These are phyloP conservation scores for Westerdykella aurantiaca DNA, from an alignment of 2,329 filamentous ascomycete species.

Conservation along the genomic window DNA sequence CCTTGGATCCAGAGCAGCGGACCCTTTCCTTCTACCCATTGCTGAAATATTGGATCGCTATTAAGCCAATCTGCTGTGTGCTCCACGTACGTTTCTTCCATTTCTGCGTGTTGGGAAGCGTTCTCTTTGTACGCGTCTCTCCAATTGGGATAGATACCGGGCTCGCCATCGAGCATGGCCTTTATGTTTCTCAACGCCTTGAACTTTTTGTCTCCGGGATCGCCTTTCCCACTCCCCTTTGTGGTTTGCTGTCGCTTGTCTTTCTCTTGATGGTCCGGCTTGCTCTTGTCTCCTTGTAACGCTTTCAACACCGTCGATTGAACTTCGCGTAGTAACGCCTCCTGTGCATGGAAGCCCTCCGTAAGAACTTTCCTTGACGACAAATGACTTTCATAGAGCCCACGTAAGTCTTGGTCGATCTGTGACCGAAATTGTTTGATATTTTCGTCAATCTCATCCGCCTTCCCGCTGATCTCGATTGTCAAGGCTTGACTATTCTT, in stretches of 20 bases:
- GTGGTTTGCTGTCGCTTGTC: constrained; percentile 5
- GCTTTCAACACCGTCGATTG: constrained; percentile 1
- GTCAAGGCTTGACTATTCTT: constrained; percentile 2
- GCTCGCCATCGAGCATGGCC: constrained; percentile 15
- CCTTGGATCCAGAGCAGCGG: constrained; percentile 26
- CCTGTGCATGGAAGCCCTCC: not conserved
- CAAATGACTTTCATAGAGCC: constrained; percentile 4
- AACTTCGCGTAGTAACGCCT: not conserved
- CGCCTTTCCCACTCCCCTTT: constrained; percentile 5
- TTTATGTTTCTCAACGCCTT: constrained; percentile 8
- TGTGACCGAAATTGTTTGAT: constrained; percentile 2
- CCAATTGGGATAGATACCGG: constrained; percentile 8
- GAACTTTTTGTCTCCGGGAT: constrained; percentile 8
- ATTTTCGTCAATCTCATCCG: constrained; percentile 4
- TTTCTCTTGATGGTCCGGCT: constrained; percentile 3
- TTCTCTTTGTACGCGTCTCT: constrained; percentile 4
- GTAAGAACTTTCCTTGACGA: not conserved
- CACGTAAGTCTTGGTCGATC: not conserved
- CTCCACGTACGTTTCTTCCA: constrained; percentile 26
- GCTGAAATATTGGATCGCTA: constrained; percentile 20
- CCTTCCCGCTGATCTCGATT: not conserved
- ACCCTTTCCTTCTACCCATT: constrained; percentile 16
- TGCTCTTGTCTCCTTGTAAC: not conserved
- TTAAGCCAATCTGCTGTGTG: constrained; percentile 32
- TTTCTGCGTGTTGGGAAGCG: constrained; percentile 7